Base-by-base conservation (phyloP, 164 flowering plant genomes). In the Umbilicus rupestris region DNA sequence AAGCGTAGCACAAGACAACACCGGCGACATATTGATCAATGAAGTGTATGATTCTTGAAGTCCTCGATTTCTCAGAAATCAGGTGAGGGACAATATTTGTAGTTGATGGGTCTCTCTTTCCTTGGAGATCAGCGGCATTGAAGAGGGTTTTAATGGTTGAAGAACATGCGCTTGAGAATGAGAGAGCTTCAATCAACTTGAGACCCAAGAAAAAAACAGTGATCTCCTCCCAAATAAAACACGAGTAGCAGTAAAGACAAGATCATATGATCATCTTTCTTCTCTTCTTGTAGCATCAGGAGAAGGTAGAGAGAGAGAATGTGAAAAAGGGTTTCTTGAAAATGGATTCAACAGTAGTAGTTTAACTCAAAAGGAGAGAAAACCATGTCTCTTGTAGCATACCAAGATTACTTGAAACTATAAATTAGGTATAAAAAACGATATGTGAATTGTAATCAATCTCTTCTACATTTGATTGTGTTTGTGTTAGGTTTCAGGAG, bases 231-330 rank as follows among this genome's bases (percentile, higher is more conserved):
- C 31, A 24, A 28, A 52, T 52, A 31, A 52, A 28, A 26, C 33
- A 55, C 17, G 19, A 28, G 60, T 26, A 55, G 60, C 14, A 55
- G 28, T 55, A 55, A 55, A 55, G 28, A 55, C 60, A 55, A 28
- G 60, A 28, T 55, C 60, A 3, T 55, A 12, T 28, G 60, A 55
- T 55, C 35, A 55, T 29, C 16, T 28, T 55, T 14, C 12, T 22
- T 55, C 33, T 55, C 29, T 50, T 55, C 60, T 55, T 55, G 33
- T 55, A 55, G 60, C 60, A 55, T 26, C 14, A 28, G 33, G 28
- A 3, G 12, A 52, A 52, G 29, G 30, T 52, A 52, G 30, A 55
- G 33, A 12, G 33, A 55, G 60, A 55, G 11, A n/a, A 55, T 30
- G 3, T 11, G 7, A 26, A 26, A 26, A 19, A 24, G 59, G 59